Conservation (phyloP, 306 rosid genomes). For the Argentina anserina region DNA sequence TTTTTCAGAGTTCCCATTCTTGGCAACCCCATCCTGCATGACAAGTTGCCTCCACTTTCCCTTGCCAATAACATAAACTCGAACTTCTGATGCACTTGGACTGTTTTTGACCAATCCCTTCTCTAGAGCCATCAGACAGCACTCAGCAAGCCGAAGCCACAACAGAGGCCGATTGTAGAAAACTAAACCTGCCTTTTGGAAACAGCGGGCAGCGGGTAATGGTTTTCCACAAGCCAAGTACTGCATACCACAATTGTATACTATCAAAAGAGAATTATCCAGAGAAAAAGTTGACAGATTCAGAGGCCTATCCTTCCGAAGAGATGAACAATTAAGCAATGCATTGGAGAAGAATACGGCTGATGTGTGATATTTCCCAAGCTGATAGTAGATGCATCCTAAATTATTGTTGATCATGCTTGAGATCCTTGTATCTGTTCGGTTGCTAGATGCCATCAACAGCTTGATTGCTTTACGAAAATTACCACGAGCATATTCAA, state of each 20-base stretch:
- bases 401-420: conserved; percentile 87
- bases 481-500: conserved; percentile 95
- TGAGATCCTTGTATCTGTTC: conserved; percentile 62
- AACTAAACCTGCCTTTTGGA: conserved; percentile 82
- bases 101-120: conserved; percentile 57
- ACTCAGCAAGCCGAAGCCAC: conserved; percentile 97
- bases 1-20: conserved; percentile 48
- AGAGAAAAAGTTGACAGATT: conserved; percentile 69
- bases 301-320: conserved; percentile 71
- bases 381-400: conserved; percentile 95
- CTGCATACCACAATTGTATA: conserved; percentile 90
- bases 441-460: conserved; percentile 77
- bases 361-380: conserved; percentile 85
- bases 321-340: conserved; percentile 58
- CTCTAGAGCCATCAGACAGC: conserved; percentile 94
- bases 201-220: conserved; percentile 82
- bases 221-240: conserved; percentile 91
- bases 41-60: conserved; percentile 98
- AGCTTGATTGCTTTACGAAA: conserved; percentile 96
- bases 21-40: conserved; percentile 53
- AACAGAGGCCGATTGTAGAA: conserved; percentile 78
- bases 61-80: conserved; percentile 66
- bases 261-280: conserved; percentile 77
- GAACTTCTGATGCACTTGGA: conserved; percentile 48
- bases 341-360: conserved; percentile 89